Conservation (phyloP, 2,329 filamentous ascomycete genomes). For the Colletotrichum sp. region DNA sequence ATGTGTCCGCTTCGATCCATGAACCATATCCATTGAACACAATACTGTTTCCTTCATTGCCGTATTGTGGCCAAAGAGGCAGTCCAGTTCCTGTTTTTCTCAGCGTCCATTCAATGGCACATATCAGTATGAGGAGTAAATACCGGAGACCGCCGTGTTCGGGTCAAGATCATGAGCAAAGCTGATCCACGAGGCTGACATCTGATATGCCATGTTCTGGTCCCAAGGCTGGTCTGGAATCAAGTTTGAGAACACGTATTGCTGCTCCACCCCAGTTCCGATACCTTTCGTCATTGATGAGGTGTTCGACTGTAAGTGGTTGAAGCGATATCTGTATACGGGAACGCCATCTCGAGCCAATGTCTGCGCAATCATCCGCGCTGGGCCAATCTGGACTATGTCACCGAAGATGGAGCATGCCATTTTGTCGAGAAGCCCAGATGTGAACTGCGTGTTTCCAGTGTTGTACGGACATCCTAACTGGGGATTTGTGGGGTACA, state of each 20-base stretch:
- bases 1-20: conserved; percentile 50
- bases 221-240: conserved; percentile 41
- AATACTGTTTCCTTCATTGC: conserved; percentile 39
- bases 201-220: conserved; percentile 44
- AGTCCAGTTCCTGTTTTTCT: neutral
- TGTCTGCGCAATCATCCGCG: conserved; percentile 59
- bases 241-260: conserved; percentile 39
- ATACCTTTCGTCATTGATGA: conserved; percentile 55
- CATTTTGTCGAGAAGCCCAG: neutral
- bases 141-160: conserved; percentile 29
- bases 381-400: conserved; percentile 15
- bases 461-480: neutral
- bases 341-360: conserved; percentile 52
- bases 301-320: conserved; percentile 34
- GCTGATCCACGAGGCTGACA: conserved; percentile 55
- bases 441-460: neutral
- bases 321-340: conserved; percentile 60
- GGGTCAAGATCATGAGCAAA: conserved; percentile 53
- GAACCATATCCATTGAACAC: conserved; percentile 54
- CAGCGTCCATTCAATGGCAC: neutral
- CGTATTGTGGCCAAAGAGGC: conserved; percentile 49
- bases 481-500: neutral
- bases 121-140: neutral
- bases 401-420: neutral
- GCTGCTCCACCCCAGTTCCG: conserved; percentile 52